phyloP scores from a whole-genome alignment of 1,284 basidiomycete genomes.

The Rhodotorula sp. region DNA sequence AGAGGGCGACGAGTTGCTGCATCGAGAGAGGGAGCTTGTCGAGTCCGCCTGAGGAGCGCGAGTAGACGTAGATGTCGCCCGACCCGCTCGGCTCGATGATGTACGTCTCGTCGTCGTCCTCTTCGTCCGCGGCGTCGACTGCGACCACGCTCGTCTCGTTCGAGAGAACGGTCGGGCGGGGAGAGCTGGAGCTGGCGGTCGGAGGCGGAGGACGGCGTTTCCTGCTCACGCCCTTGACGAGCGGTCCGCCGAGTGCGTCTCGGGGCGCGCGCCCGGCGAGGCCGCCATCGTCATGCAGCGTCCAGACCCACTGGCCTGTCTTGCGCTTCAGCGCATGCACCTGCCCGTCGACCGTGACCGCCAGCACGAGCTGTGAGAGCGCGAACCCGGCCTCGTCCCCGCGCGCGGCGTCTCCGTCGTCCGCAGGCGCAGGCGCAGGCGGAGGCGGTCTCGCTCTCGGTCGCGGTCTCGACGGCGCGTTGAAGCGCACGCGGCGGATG shows the following conservation, averaged over 20 bases:
- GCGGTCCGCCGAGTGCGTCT: slow-evolving; percentile 22
- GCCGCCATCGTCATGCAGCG: slow-evolving; percentile 65
- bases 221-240: slow-evolving; percentile 31
- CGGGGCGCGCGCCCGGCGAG: too few relatives aligned
- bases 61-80: slow-evolving; percentile 69
- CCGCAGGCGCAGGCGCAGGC: too few relatives aligned
- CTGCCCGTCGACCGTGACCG: slow-evolving; percentile 85
- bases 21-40: slow-evolving; percentile 81
- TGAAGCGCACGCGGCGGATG: slow-evolving; percentile 29
- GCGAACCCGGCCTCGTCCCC: slow-evolving; percentile 54
- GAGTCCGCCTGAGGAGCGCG: slow-evolving; percentile 47
- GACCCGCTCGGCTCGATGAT: slow-evolving; percentile 80
- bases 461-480: slow-evolving; percentile 5
- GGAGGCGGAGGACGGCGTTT: not conserved
- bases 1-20: slow-evolving; percentile 80
- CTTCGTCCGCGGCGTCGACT: slow-evolving; percentile 54
- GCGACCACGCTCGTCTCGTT: slow-evolving; percentile 26
- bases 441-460: too few relatives aligned
- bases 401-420: not conserved
- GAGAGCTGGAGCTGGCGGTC: not conserved
- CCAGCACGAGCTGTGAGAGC: slow-evolving; percentile 71
- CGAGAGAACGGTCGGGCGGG: not conserved
- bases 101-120: slow-evolving; percentile 67
- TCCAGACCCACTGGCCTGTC: slow-evolving; percentile 73
- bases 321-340: slow-evolving; percentile 81